Evolutionary conservation across 148 eudicot genomes (phyloP), one percentile per base, ranked within the genome.

Genomic region (Fagopyrum homotropicum): DNA sequence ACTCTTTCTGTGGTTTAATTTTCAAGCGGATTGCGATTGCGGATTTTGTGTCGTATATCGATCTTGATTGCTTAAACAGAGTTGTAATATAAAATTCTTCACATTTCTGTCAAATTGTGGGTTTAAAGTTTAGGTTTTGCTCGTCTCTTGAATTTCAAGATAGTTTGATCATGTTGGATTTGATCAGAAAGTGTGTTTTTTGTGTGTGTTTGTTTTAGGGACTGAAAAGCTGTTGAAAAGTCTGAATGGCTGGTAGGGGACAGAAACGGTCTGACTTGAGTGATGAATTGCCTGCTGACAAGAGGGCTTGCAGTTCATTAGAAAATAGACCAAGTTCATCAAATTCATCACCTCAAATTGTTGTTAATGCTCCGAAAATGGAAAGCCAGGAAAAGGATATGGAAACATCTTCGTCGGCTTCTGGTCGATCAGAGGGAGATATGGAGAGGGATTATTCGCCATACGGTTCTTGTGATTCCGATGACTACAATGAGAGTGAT

Each of bases 381-480:
- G 91, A 87, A 78, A 78, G 79, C 64, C 84, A 84, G 7, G 86
- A 84, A 74, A 86, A 80, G 17, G 96, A 92, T 72, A 87, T 89
- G 90, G 98, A 92, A 54, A 88, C 96, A 60, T 84, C 87, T 44
- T 84, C 97, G 12, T 94, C 97, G 1, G 87, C 86, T 43, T 89
- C 98, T 19, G 84, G 81, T n/a, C 80, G 83, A 68, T 91, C 97
- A 16, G 96, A 91, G 72, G 96, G 84, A 19, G 98, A 89, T 50
- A 86, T 76, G 12, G 97, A 89, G 72, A 90, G 81, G 83, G 96
- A 72, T 72, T 66, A 88, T 76, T 88, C 95, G 16, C 85, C 85
- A 1, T 85, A 92, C 72, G 93, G 96, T 60, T 87, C 90, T 57
- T 88, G 89, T 85, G 95, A 94, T 83, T 94, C 98, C 3, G 98